Evolutionary conservation across 164 flowering plant species (phyloP), one percentile per base, ranked within the genome.

Genomic region (Aristolochia fimbriata): DNA sequence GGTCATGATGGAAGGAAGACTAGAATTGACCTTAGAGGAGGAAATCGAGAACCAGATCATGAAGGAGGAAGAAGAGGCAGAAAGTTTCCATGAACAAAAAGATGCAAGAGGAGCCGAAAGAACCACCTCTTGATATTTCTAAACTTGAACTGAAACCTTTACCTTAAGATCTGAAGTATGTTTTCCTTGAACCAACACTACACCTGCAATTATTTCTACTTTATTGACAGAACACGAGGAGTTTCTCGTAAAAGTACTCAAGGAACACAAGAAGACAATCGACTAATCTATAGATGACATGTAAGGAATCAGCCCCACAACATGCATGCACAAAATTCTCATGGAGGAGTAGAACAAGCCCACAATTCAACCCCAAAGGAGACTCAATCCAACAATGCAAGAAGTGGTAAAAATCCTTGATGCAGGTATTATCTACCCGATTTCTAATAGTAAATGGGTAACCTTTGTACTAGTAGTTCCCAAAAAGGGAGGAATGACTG

Each of bases 221-320:
- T 8, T 7, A 11, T 51, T 51, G 21, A 7, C 13, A 51, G 8
- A 6, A 11, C 7, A 19, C 7, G 51, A 55, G 21, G 54, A 55
- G 45, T 19, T 50, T 11, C 24, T 65, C 23, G 1, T 58, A 3
- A 8, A 59, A 0, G 48, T 51, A 1, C 24, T 58, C 2, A 58
- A 22, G 24, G 43, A 51, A 37, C 49, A 59, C 25, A 65, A 51
- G 24, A 23, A 9, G 17, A 25, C 62, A 3, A 33, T 72, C 0
- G 73, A 69, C 0, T 71, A 68, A 63, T 55, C 65, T 1, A 59
- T 71, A 5, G 53, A 52, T 0, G 70, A 74, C 20, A 67, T 60
- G 14, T 58, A 58, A 21, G 71, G 74, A 0, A 73, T 70, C 11
- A 57, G 64, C 24, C 75, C 72, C 0, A 16, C 53, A 0, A 10